Evolutionary conservation across 352 stramenopile genomes (phyloP), one percentile per base, ranked within the genome.

Genomic region (Globisporangium takayamanum): DNA sequence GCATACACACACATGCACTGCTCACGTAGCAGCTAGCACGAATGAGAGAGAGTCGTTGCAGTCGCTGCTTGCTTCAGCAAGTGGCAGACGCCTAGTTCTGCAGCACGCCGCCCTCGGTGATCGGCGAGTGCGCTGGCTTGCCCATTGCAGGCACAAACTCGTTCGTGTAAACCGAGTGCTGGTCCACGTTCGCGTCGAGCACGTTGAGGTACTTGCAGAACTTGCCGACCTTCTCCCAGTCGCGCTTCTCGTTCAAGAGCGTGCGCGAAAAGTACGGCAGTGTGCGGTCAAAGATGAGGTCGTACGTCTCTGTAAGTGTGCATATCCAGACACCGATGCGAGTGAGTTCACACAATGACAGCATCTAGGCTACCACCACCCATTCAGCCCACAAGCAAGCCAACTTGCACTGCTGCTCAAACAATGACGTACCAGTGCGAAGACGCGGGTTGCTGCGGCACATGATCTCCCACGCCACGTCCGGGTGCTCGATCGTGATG

Each of bases 201-300:
- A 80, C 72, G 39, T 80, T 67, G 16, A 80, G 57, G 64, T 80
- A 80, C 67, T 80, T 80, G 64, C 72, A 80, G 55, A 80, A 80
- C 50, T 70, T 73, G 67, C 72, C 72, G 15, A 80, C 72, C 54
- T 80, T 80, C 55, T 77, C 69, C 72, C 72, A 80, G 64, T 80
- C 72, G n/a, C 72, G 72, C 55, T 67, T 69, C 42, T 73, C 72
- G 55, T 80, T 80, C 48, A 80, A 44, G 4, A 80, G 69, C 61
- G 72, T 77, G 60, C 72, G 72, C 30, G 72, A 80, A 36, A 80
- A 80, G 66, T 80, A 80, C 28, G 72, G 72, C 41, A 80, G 57
- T 48, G 72, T 77, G 53, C 72, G 72, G 47, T 80, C 69, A n/a
- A 69, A 80, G 64, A 80, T 80, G 51, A 69, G 67, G 61, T 77